Percentiles rank a stretch among this genome's conserved stretches.
These are phyloP conservation scores for Lupinus albus DNA, from an alignment of 306 rosid genomes.

Conservation along the genomic window DNA sequence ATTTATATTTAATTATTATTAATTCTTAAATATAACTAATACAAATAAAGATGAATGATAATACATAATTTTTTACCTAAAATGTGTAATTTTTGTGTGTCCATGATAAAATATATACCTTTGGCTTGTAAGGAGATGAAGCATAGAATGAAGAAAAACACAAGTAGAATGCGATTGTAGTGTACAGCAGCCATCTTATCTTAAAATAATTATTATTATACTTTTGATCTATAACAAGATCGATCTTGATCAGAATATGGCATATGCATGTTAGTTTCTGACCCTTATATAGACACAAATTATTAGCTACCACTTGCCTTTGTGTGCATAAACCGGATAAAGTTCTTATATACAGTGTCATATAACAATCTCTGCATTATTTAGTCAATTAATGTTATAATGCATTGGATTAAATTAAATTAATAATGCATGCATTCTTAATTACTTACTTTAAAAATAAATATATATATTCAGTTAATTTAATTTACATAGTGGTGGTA, in stretches of 20 bases:
- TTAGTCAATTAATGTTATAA: too few relatives aligned
- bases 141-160: conserved; percentile 59
- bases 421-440: too few relatives aligned
- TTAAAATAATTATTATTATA: not conserved
- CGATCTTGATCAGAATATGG: conserved; percentile 20
- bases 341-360: too few relatives aligned
- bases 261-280: conserved; percentile 2
- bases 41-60: too few relatives aligned
- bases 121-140: conserved; percentile 54
- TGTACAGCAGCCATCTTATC: conserved; percentile 44
- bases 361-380: too few relatives aligned
- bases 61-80: too few relatives aligned
- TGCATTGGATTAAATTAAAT: too few relatives aligned
- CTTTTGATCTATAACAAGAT: conserved; percentile 1
- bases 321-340: not conserved
- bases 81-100: too few relatives aligned
- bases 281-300: conserved; percentile 47
- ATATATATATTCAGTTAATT: too few relatives aligned
- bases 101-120: conserved; percentile 49
- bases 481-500: conserved; percentile 30
- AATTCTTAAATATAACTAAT: too few relatives aligned
- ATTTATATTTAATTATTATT: too few relatives aligned
- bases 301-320: conserved; percentile 26
- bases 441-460: too few relatives aligned
- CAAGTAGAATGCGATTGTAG: conserved; percentile 52